Evolutionary conservation across 345 rosid genomes (phyloP), one percentile per base, ranked within the genome.

Genomic region (Erucastrum elatum): DNA sequence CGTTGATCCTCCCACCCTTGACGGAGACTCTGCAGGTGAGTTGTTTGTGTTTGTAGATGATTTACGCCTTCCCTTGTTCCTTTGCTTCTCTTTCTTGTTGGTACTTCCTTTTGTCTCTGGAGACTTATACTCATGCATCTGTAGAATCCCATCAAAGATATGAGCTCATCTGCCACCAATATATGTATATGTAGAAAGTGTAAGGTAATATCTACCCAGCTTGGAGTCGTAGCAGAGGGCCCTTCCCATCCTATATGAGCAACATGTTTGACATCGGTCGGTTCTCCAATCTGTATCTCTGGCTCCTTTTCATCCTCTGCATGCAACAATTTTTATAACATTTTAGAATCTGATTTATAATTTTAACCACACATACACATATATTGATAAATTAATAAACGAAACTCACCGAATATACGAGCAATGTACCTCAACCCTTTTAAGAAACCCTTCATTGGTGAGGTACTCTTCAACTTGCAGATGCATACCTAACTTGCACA

Each of bases 161-260:
- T 86, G 37, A 84, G 82, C 62, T 84, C 91, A 55, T 72, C 71
- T 85, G 87, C 85, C 90, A 86, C 79, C 68, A 37, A 11, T 7
- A 11, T 31, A 31, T 31, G 10, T 63, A 30, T 11, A 34, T 8
- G 39, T 58, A 27, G 29, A 5, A 25, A 64, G 13, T 17, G 33
- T 13, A 12, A n/a, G 17, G 21, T 37, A 12, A 56, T 63, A 63
- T 26, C n/a, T 88, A 90, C 94, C 90, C 92, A 88, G 84, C 88
- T 88, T 15, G 92, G 94, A 6, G 86, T 79, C 17, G 77, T 77
- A 16, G 85, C 84, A 26, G 92, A 81, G 5, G 89, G 90, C 4
- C 87, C 94, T 70, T 94, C 98, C 92, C 91, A 88, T 78, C 98
- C 98, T 51, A 94, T 94, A 66, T 94, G 98, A 56, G 98, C 94